phyloP scores from a whole-genome alignment of 1,284 basidiomycete genomes.

The Filobasidium uniguttulatum region DNA sequence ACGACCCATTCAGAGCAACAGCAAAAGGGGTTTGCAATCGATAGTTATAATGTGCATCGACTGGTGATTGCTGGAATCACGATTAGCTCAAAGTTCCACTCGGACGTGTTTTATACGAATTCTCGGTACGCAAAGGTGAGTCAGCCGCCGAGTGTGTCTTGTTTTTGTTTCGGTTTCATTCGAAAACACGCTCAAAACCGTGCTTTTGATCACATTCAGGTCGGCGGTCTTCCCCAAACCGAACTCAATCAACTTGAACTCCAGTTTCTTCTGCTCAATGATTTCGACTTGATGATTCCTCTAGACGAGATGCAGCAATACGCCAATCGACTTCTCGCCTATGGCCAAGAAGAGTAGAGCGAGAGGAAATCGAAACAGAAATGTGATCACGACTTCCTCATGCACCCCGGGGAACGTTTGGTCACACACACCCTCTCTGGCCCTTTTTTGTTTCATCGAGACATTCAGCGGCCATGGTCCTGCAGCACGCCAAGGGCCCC shows the following conservation, averaged over 20 bases:
- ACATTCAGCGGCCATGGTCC: too few relatives aligned
- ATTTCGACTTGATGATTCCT: slow-evolving; percentile 80
- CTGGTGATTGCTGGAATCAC: slow-evolving; percentile 95
- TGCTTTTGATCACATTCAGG: slow-evolving; percentile 40
- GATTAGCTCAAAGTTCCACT: slow-evolving; percentile 97
- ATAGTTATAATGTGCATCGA: slow-evolving; percentile 91
- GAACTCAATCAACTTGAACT: slow-evolving; percentile 95
- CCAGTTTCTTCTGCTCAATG: slow-evolving; percentile 90
- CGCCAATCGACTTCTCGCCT: slow-evolving; percentile 66
- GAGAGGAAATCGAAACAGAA: too few relatives aligned
- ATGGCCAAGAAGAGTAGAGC: slow-evolving; percentile 29
- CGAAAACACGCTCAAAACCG: neutral
- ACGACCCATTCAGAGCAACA: too few relatives aligned
- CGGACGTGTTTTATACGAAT: slow-evolving; percentile 99
- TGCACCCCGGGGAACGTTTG: too few relatives aligned
- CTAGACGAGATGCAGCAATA: slow-evolving; percentile 88
- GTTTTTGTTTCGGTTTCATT: neutral
- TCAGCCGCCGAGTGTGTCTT: slow-evolving; percentile 17
- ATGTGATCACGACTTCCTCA: too few relatives aligned
- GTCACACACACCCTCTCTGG: too few relatives aligned
- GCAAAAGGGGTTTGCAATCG: slow-evolving; percentile 67
- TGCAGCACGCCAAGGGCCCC: too few relatives aligned
- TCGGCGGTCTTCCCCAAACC: slow-evolving; percentile 81
- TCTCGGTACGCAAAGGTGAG: slow-evolving; percentile 92
- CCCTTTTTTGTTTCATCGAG: too few relatives aligned